Evolutionary conservation across 805 yeast species (phyloP).

Genomic region (Spathaspora arborariae): DNA sequence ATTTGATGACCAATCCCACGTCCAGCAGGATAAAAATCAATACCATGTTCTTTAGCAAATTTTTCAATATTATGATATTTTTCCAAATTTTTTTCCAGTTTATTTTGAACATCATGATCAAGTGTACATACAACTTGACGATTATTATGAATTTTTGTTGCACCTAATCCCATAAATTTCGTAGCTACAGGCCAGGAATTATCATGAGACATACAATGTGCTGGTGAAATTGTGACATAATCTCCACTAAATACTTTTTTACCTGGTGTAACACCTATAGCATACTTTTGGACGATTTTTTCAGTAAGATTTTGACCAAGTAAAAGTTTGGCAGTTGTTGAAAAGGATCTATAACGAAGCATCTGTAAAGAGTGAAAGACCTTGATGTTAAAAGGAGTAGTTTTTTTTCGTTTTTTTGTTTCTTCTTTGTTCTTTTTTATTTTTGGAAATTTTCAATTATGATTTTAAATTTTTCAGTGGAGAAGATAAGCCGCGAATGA

Average conservation of each 20-base stretch:
- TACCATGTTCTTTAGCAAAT: constrained; percentile 86
- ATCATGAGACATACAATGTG: constrained; percentile 99
- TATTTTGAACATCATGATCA: constrained; percentile 98
- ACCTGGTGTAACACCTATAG: constrained; percentile 66
- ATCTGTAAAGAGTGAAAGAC: background rate
- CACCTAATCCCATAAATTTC: constrained; percentile 94
- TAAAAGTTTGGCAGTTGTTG: constrained; percentile 14
- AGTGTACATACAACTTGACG: constrained; percentile 93
- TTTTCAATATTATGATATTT: constrained; percentile 86
- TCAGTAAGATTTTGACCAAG: constrained; percentile 86
- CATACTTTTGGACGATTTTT: constrained; percentile 90
- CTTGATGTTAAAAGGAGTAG: background rate
- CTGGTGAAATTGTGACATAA: constrained; percentile 90
- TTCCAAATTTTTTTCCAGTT: constrained; percentile 78
- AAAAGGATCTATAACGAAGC: constrained; percentile 15
- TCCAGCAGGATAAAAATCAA: constrained; percentile 98
- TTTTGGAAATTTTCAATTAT: background rate
- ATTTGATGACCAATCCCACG: constrained; percentile 99
- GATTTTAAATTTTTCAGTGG: background rate
- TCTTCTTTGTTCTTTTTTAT: too few species aligned
- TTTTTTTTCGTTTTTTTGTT: background rate
- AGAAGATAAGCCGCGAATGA: constrained; percentile 6
- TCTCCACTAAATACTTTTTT: constrained; percentile 86
- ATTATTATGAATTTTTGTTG: constrained; percentile 74
- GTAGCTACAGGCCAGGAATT: constrained; percentile 99